These are phyloP conservation scores for Blastocystis sp. DNA, from an alignment of 352 stramenopile species.

Conservation along the genomic window DNA sequence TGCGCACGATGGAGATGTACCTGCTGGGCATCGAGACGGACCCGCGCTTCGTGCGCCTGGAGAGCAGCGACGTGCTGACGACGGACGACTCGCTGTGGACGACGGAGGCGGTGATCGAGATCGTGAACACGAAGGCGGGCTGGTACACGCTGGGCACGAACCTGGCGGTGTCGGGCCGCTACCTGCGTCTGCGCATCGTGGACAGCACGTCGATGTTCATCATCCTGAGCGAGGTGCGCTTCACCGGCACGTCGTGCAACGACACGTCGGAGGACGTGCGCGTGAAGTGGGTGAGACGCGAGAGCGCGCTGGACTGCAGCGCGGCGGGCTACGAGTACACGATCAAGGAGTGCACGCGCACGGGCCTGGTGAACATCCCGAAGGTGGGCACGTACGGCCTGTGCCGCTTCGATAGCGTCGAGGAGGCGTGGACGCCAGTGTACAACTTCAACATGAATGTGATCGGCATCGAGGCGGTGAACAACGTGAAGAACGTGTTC, in stretches of 20 bases:
- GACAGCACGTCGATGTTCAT: slow-evolving; percentile 50
- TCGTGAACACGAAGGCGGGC: slow-evolving; percentile 52
- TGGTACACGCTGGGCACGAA: slow-evolving; percentile 51
- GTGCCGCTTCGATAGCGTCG: slow-evolving; percentile 4
- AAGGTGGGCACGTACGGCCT: slow-evolving; percentile 57
- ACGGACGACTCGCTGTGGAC: slow-evolving; percentile 35
- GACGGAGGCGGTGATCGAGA: slow-evolving; percentile 27
- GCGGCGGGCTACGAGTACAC: slow-evolving; percentile 28
- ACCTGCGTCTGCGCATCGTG: slow-evolving; percentile 60
- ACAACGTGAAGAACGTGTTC: slow-evolving; percentile 31
- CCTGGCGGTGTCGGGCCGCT: slow-evolving; percentile 40
- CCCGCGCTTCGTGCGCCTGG: slow-evolving; percentile 52
- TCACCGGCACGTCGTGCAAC: slow-evolving; percentile 37
- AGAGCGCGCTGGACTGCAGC: slow-evolving; percentile 26
- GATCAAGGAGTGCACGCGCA: slow-evolving; percentile 57
- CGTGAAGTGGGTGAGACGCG: slow-evolving; percentile 64
- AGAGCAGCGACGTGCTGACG: slow-evolving; percentile 57
- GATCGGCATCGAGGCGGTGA: slow-evolving; percentile 19
- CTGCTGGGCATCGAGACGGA: slow-evolving; percentile 66
- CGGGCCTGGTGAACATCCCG: slow-evolving; percentile 54
- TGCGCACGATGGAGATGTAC: slow-evolving; percentile 49
- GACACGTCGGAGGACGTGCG: slow-evolving; percentile 8
- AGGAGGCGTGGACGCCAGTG: slow-evolving; percentile 43
- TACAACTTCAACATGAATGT: slow-evolving; percentile 67
- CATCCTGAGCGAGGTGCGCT: slow-evolving; percentile 56